These are phyloP conservation scores for Leptodontidium sp. DNA, from an alignment of 2,329 filamentous ascomycete genomes.

Conservation along the genomic window DNA sequence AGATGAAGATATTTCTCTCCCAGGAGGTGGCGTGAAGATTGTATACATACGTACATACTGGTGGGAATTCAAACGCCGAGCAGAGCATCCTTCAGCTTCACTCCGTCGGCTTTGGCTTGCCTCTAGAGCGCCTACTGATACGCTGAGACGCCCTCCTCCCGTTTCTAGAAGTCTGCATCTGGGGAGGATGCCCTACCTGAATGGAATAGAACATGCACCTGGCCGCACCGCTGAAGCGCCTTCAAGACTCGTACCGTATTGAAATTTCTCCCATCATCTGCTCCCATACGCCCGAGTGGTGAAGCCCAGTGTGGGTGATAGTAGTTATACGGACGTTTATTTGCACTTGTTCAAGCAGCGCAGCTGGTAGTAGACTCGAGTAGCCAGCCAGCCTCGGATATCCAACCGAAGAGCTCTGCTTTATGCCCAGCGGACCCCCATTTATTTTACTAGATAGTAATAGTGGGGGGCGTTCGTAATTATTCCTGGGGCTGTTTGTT, in stretches of 20 bases:
- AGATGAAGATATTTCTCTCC: background rate
- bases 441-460: background rate
- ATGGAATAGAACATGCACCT: background rate
- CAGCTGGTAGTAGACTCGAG: background rate
- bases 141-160: background rate
- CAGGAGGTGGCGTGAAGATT: conserved; percentile 5
- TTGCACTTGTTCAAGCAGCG: background rate
- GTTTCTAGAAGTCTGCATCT: too few relatives aligned
- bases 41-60: background rate
- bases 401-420: background rate
- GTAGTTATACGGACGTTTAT: background rate
- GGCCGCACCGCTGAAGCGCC: conserved; percentile 2
- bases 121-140: background rate
- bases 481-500: background rate
- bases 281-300: conserved; percentile 4
- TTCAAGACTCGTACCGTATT: background rate
- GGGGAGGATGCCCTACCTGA: too few relatives aligned
- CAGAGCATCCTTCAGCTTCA: background rate
- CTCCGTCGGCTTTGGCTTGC: too few relatives aligned
- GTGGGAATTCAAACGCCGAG: background rate
- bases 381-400: conserved; percentile 4
- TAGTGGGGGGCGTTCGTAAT: background rate
- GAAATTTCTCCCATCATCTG: conserved; percentile 4
- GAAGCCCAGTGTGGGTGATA: background rate
- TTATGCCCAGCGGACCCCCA: background rate